Conservation (phyloP, 2,329 filamentous ascomycete species). For the Pseudocercospora eumusae region DNA sequence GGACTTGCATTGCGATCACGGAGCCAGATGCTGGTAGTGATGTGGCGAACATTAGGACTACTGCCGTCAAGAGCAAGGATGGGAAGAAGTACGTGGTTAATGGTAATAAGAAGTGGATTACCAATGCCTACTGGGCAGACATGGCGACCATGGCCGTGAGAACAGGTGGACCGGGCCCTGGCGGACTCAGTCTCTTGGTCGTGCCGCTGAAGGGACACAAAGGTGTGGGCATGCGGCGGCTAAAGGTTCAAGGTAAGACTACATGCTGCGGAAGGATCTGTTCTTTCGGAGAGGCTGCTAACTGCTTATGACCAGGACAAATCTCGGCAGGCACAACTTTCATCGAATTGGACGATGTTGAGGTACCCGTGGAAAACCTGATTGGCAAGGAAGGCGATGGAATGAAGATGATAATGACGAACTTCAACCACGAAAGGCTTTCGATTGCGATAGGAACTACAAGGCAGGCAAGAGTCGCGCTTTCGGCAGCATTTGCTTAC, state of each 20-base stretch:
- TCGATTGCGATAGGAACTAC: slow-evolving; percentile 66
- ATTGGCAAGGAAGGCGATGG: slow-evolving; percentile 70
- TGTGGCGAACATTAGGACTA: slow-evolving; percentile 71
- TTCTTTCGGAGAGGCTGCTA: background rate
- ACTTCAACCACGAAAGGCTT: slow-evolving; percentile 78
- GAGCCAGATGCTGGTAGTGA: slow-evolving; percentile 74
- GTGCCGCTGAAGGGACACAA: slow-evolving; percentile 68
- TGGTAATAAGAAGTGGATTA: slow-evolving; percentile 80
- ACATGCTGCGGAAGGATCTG: background rate
- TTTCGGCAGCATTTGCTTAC: slow-evolving; percentile 63
- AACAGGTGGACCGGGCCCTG: slow-evolving; percentile 65
- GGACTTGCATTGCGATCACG: slow-evolving; percentile 75
- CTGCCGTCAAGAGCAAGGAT: slow-evolving; percentile 61
- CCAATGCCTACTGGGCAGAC: slow-evolving; percentile 70
- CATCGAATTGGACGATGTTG: slow-evolving; percentile 74
- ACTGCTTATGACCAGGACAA: slow-evolving; percentile 52
- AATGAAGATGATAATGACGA: slow-evolving; percentile 61
- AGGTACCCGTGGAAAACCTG: slow-evolving; percentile 69
- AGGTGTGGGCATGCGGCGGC: slow-evolving; percentile 67
- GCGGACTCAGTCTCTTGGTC: slow-evolving; percentile 66
- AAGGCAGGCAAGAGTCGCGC: slow-evolving; percentile 62
- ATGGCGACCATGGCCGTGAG: slow-evolving; percentile 71
- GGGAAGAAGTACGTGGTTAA: slow-evolving; percentile 71
- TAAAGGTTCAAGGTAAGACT: slow-evolving; percentile 57
- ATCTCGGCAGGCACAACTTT: slow-evolving; percentile 69